A percentile compares a stretch with the other conserved stretches of the same genome.
phyloP scores from a whole-genome alignment of 495 filamentous ascomycete genomes.

The Podospora conica region DNA sequence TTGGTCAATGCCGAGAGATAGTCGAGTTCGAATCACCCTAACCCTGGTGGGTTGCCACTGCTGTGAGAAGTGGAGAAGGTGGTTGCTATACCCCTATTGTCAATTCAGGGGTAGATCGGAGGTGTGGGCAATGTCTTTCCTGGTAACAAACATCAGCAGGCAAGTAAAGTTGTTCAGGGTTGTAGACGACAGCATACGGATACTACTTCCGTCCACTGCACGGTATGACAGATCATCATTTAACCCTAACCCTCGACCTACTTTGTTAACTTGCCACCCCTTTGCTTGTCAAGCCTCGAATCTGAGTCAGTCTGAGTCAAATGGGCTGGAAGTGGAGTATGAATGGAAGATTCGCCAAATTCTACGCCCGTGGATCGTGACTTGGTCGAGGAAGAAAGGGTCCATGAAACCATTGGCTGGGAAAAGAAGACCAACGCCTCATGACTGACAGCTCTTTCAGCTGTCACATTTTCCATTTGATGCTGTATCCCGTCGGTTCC shows the following conservation, averaged over 20 bases:
- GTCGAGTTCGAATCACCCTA: no score
- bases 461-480: not conserved
- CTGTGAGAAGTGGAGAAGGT: not conserved
- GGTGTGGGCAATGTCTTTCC: not conserved
- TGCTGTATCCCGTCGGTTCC: not conserved
- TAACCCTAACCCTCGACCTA: not conserved
- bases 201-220: not conserved
- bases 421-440: not conserved
- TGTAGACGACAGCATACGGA: no score
- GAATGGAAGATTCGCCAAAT: not conserved
- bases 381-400: not conserved
- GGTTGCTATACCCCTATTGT: not conserved
- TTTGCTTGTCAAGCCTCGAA: not conserved
- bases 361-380: not conserved
- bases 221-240: not conserved
- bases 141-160: not conserved
- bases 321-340: not conserved
- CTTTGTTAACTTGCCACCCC: not conserved
- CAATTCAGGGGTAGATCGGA: not conserved
- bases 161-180: no score
- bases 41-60: no score
- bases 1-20: no score
- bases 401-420: not conserved
- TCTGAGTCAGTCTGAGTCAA: not conserved
- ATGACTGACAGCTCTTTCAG: not conserved